A percentile compares a stretch with the other conserved stretches of the same genome.
These are phyloP conservation scores for Echria macrotheca DNA, from an alignment of 495 filamentous ascomycete genomes.

Conservation along the genomic window DNA sequence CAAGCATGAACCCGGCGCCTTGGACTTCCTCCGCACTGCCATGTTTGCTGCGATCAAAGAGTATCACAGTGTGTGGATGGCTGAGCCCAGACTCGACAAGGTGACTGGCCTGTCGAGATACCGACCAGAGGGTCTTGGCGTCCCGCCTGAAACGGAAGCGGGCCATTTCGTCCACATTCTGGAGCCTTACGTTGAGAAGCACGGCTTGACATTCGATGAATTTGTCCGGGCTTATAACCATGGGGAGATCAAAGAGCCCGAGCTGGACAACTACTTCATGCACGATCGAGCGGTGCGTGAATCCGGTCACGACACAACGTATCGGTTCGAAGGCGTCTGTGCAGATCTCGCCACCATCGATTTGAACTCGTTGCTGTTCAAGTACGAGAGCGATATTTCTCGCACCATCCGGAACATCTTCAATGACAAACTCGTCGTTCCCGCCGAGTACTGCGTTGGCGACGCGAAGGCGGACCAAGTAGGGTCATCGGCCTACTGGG, in stretches of 20 bases:
- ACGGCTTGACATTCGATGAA: conserved; percentile 70
- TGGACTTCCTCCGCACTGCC: conserved; percentile 71
- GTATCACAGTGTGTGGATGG: conserved; percentile 87
- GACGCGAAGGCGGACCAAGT: conserved; percentile 52
- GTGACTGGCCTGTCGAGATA: conserved; percentile 84
- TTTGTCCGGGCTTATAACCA: conserved; percentile 85
- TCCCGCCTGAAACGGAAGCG: conserved; percentile 91
- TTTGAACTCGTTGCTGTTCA: conserved; percentile 88
- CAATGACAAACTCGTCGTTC: conserved; percentile 69
- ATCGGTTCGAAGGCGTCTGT: conserved; percentile 81
- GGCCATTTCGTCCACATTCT: conserved; percentile 84
- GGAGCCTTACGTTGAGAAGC: conserved; percentile 77
- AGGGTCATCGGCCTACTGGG: conserved; percentile 82
- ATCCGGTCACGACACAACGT: conserved; percentile 95
- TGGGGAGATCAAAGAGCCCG: conserved; percentile 70
- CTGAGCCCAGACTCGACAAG: conserved; percentile 70
- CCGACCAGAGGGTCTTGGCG: conserved; percentile 79
- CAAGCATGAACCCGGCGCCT: conserved; percentile 65
- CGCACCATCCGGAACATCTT: conserved; percentile 77
- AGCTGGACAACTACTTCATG: conserved; percentile 89
- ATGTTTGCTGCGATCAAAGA: conserved; percentile 94
- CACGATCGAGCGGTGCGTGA: conserved; percentile 93
- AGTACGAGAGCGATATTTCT: conserved; percentile 90
- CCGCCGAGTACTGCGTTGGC: conserved; percentile 66
- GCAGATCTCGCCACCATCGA: conserved; percentile 91